Percentiles rank a stretch among this genome's conserved stretches.
phyloP scores from a whole-genome alignment of 164 flowering plant genomes.

The Kalanchoe fedtschenkoi region DNA sequence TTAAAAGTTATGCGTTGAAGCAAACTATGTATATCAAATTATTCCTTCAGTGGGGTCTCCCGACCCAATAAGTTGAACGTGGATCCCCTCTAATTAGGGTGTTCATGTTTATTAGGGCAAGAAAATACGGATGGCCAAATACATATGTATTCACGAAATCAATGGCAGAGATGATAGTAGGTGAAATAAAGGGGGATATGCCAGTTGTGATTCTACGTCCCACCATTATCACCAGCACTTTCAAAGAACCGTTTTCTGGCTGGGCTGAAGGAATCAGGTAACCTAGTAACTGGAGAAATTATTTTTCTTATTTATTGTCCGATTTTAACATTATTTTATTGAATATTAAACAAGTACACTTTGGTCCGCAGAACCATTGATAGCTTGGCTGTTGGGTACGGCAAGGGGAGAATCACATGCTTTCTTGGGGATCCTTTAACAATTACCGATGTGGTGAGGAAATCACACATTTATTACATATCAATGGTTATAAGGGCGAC shows the following conservation, averaged over 20 bases:
- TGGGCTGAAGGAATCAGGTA: constrained; percentile 10
- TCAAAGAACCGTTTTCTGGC: constrained; percentile 11
- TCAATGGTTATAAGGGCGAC: no score
- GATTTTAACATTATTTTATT: background rate
- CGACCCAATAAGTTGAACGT: no score
- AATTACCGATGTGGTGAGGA: constrained; percentile 6
- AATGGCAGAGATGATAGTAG: constrained; percentile 12
- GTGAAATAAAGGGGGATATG: constrained; percentile 8
- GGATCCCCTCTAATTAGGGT: no score
- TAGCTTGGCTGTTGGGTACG: constrained; percentile 41
- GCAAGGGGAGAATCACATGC: constrained; percentile 50
- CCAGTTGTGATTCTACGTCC: constrained; percentile 13
- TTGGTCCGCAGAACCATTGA: constrained; percentile 46
- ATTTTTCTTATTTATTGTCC: background rate
- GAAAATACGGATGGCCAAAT: constrained; percentile 10
- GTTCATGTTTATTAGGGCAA: constrained; percentile 9
- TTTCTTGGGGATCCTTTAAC: constrained; percentile 33
- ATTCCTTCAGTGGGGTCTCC: no score
- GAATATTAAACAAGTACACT: background rate
- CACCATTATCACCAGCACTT: constrained; percentile 5
- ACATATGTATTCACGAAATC: constrained; percentile 10
- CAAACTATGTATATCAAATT: no score
- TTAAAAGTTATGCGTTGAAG: no score
- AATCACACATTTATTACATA: no score
- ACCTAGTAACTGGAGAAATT: no score